Conservation (phyloP, 2,329 filamentous ascomycete species). For the Penicillium sp. region DNA sequence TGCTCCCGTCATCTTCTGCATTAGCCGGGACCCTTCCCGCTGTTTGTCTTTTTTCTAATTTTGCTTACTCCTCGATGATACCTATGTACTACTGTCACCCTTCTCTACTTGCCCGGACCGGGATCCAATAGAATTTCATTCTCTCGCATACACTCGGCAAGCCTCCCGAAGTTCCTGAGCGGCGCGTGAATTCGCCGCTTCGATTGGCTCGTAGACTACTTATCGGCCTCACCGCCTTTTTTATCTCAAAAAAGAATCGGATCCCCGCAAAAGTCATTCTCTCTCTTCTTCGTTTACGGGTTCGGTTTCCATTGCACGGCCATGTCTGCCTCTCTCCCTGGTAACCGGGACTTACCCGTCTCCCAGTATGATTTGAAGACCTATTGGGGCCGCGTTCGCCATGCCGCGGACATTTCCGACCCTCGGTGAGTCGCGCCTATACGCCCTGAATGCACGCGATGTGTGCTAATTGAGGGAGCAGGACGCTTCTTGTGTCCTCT, state of each 20-base stretch:
- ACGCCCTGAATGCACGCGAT: background rate
- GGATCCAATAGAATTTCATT: slow-evolving; percentile 11
- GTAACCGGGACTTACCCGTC: slow-evolving; percentile 75
- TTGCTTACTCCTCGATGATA: slow-evolving; percentile 13
- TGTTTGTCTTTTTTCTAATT: slow-evolving; percentile 3
- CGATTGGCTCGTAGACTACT: slow-evolving; percentile 23
- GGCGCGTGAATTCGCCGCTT: background rate
- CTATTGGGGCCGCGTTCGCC: slow-evolving; percentile 91
- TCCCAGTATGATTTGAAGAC: slow-evolving; percentile 91
- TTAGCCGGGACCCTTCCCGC: slow-evolving; percentile 18
- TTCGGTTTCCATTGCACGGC: slow-evolving; percentile 7
- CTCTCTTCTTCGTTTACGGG: slow-evolving; percentile 5
- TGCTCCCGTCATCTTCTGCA: slow-evolving; percentile 16
- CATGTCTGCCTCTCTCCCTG: slow-evolving; percentile 63
- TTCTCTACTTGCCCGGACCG: background rate
- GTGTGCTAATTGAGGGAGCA: slow-evolving; percentile 40
- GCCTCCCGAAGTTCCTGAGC: slow-evolving; percentile 3
- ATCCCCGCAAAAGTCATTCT: slow-evolving; percentile 23
- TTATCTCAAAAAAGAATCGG: slow-evolving; percentile 24
- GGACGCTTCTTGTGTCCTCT: slow-evolving; percentile 78
- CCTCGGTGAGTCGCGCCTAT: slow-evolving; percentile 72
- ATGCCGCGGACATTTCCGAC: slow-evolving; percentile 86
- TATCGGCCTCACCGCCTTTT: slow-evolving; percentile 40
- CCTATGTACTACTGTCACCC: slow-evolving; percentile 9
- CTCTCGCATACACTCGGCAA: slow-evolving; percentile 6